Conservation (phyloP, 2,329 filamentous ascomycete genomes). For the Apiospora pterosperma region DNA sequence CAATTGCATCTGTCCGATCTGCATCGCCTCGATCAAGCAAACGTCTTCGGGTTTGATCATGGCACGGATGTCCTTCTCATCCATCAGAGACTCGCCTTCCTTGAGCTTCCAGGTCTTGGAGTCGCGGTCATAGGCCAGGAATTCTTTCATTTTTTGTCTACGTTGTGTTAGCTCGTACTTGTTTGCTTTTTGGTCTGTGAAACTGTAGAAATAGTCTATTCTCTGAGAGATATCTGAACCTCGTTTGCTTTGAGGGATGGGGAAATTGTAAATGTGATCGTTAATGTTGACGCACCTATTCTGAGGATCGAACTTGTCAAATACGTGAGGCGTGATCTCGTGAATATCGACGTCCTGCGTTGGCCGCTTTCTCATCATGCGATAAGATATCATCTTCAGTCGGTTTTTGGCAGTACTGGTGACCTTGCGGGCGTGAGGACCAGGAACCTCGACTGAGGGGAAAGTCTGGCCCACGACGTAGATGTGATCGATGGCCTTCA, state of each 20-base stretch:
- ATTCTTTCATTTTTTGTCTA: slow-evolving; percentile 94
- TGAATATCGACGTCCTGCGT: slow-evolving; percentile 67
- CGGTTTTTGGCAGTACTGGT: slow-evolving; percentile 97
- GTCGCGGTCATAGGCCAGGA: slow-evolving; percentile 86
- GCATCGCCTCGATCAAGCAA: slow-evolving; percentile 93
- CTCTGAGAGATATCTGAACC: not conserved
- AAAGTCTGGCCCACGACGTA: slow-evolving; percentile 92
- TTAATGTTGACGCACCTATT: slow-evolving; percentile 42
- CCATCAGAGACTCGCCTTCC: slow-evolving; percentile 69
- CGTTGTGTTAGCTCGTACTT: not conserved
- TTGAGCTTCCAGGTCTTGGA: slow-evolving; percentile 82
- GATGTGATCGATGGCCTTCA: slow-evolving; percentile 87
- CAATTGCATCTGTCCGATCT: slow-evolving; percentile 87
- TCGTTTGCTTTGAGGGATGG: not conserved
- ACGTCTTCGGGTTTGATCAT: slow-evolving; percentile 97
- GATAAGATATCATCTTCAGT: slow-evolving; percentile 92
- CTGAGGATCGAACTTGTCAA: slow-evolving; percentile 89
- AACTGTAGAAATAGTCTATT: not conserved
- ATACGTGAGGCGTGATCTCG: slow-evolving; percentile 90
- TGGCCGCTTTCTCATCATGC: slow-evolving; percentile 75
- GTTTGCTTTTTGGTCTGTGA: not conserved
- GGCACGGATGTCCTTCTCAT: slow-evolving; percentile 74
- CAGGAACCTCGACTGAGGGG: slow-evolving; percentile 86
- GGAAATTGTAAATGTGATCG: slow-evolving; percentile 1
- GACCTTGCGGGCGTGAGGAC: slow-evolving; percentile 89